Percentiles rank a stretch among this genome's conserved stretches.
phyloP scores from a whole-genome alignment of 192 early-diverging fungal genomes.

The Coemansia sp. region DNA sequence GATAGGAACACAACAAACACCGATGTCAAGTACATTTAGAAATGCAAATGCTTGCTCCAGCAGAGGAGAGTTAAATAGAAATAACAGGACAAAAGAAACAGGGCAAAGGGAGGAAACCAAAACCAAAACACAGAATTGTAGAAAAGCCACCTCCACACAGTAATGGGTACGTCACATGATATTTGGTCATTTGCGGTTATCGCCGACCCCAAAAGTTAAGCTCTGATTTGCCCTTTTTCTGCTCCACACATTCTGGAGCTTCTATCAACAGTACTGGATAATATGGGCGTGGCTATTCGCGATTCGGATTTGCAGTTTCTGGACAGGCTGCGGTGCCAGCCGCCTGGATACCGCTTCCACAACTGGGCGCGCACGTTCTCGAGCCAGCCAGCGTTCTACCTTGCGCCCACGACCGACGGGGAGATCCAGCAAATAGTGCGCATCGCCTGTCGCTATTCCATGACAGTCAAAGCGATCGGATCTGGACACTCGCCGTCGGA shows the following conservation, averaged over 20 bases:
- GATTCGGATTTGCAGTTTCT: slow-evolving; percentile 19
- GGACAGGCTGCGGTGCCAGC: slow-evolving; percentile 17
- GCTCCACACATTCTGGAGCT: background rate
- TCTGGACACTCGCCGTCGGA: slow-evolving; percentile 78
- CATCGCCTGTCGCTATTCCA: slow-evolving; percentile 31
- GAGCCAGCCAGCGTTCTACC: slow-evolving; percentile 59
- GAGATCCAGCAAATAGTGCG: slow-evolving; percentile 61
- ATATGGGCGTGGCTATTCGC: slow-evolving; percentile 5
- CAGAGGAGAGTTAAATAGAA: too few relatives aligned
- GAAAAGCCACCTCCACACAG: too few relatives aligned
- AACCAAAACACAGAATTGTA: too few relatives aligned
- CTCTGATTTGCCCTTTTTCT: too few relatives aligned
- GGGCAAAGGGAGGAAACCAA: background rate
- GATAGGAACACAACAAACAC: slow-evolving; percentile 27
- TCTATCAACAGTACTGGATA: background rate
- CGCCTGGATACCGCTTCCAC: slow-evolving; percentile 36
- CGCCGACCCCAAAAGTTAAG: too few relatives aligned
- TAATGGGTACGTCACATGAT: too few relatives aligned
- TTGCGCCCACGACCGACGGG: slow-evolving; percentile 61
- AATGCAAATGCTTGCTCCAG: too few relatives aligned
- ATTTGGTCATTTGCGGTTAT: too few relatives aligned
- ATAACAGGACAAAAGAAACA: background rate
- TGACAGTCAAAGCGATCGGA: slow-evolving; percentile 65
- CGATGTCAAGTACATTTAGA: slow-evolving; percentile 31
- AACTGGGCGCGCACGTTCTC: slow-evolving; percentile 73